Conservation (phyloP, 371 early-diverging fungal species). For the Batkoa obscura region DNA sequence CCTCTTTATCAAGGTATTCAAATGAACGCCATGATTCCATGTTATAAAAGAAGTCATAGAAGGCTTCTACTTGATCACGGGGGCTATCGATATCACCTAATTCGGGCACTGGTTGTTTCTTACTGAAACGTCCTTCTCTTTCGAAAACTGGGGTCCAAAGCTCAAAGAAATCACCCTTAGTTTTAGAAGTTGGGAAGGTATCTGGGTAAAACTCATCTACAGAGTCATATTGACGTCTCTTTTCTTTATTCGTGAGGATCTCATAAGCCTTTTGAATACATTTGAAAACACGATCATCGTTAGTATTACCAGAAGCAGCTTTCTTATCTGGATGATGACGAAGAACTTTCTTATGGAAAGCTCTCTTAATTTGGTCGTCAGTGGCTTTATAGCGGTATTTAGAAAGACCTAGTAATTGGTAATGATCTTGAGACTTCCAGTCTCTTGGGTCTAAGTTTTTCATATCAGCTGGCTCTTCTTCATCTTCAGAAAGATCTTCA, state of each 20-base stretch:
- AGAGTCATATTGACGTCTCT: conserved; percentile 93
- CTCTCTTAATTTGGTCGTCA: conserved; percentile 47
- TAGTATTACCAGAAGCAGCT: conserved; percentile 38
- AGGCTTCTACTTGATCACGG: conserved; percentile 71
- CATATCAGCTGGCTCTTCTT: conserved; percentile 38
- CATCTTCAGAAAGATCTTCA: conserved; percentile 26
- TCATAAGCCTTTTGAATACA: conserved; percentile 96
- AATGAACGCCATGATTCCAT: conserved; percentile 96
- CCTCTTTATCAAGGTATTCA: conserved; percentile 95
- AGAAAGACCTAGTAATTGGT: conserved; percentile 64
- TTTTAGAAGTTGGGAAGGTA: conserved; percentile 45
- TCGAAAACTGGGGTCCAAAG: conserved; percentile 75
- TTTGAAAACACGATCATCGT: conserved; percentile 94
- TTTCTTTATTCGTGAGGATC: conserved; percentile 74
- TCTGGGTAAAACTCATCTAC: conserved; percentile 57
- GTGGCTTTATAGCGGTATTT: conserved; percentile 62
- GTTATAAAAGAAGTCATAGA: conserved; percentile 93
- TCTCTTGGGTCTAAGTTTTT: conserved; percentile 54
- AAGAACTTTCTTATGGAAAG: conserved; percentile 70
- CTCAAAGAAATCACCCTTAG: conserved; percentile 73
- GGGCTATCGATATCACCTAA: conserved; percentile 54
- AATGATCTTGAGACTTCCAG: conserved; percentile 83
- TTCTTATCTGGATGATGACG: conserved; percentile 83
- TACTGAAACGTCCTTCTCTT: conserved; percentile 84
- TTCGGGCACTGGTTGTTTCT: conserved; percentile 56